Percentiles rank a stretch among this genome's conserved stretches.
phyloP scores from a whole-genome alignment of 148 eudicot genomes.

The Rhododendron henanense region DNA sequence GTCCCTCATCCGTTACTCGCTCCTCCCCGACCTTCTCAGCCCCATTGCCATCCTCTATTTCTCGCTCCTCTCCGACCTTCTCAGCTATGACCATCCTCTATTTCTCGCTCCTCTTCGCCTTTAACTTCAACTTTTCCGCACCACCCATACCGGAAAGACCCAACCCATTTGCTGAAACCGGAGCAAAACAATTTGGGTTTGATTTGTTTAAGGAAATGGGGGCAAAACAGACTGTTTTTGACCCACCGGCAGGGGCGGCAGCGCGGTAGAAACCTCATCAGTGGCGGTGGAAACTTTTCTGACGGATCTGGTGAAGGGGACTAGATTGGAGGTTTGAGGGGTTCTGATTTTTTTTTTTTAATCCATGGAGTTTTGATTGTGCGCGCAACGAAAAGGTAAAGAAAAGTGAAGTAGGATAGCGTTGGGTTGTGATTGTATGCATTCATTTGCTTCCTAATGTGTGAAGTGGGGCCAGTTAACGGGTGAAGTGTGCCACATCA shows the following conservation, averaged over 20 bases:
- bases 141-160: conserved; percentile 31
- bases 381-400: no score
- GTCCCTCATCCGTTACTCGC: neutral
- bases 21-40: neutral
- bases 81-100: no score
- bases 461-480: no score
- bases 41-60: neutral
- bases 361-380: no score
- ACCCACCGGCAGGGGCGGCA: conserved; percentile 12
- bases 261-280: conserved; percentile 58
- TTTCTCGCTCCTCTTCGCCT: neutral
- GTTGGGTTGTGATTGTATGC: no score
- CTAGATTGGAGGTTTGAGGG: no score
- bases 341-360: no score
- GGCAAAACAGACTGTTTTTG: conserved; percentile 9
- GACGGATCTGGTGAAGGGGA: no score
- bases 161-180: conserved; percentile 30
- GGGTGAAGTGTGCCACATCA: no score
- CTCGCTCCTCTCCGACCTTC: neutral
- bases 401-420: no score
- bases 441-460: no score
- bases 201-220: neutral
- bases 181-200: neutral
- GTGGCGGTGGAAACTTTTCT: conserved; percentile 78
- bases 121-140: conserved; percentile 20